phyloP scores from a whole-genome alignment of 2,329 filamentous ascomycete genomes.

The Epichloe uncinata region DNA sequence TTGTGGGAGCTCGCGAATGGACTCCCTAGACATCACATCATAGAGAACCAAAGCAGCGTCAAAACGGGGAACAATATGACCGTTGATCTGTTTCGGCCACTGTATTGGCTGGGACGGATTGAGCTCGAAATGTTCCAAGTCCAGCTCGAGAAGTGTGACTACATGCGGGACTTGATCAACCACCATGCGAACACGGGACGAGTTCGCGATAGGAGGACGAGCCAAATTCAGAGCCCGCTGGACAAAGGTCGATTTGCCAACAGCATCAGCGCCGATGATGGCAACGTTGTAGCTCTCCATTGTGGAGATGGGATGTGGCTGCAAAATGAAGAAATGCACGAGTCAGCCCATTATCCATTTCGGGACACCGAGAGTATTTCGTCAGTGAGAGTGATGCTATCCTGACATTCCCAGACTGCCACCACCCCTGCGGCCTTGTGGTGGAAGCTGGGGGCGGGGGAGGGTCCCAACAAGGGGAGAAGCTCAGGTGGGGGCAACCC shows the following conservation, averaged over 20 bases:
- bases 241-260: conserved; percentile 56
- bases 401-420: background rate
- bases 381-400: background rate
- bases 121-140: conserved; percentile 51
- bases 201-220: conserved; percentile 37
- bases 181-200: conserved; percentile 42
- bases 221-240: conserved; percentile 46
- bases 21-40: conserved; percentile 69
- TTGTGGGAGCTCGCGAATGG: conserved; percentile 59
- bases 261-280: conserved; percentile 51
- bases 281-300: conserved; percentile 54
- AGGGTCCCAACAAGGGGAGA: background rate
- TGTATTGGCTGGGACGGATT: conserved; percentile 42
- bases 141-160: conserved; percentile 51
- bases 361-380: background rate
- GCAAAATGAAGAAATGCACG: conserved; percentile 5
- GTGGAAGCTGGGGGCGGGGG: background rate
- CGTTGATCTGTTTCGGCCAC: conserved; percentile 56
- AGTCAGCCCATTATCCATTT: conserved; percentile 5
- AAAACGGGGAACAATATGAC: conserved; percentile 58
- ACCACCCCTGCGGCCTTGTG: background rate
- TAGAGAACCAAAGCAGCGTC: conserved; percentile 80
- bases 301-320: conserved; percentile 18
- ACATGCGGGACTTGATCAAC: conserved; percentile 45
- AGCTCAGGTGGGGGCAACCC: conserved; percentile 1